Evolutionary conservation across 73 alveolate species (phyloP), one percentile per base, ranked within the genome.

Genomic region (Breviolum minutum): DNA sequence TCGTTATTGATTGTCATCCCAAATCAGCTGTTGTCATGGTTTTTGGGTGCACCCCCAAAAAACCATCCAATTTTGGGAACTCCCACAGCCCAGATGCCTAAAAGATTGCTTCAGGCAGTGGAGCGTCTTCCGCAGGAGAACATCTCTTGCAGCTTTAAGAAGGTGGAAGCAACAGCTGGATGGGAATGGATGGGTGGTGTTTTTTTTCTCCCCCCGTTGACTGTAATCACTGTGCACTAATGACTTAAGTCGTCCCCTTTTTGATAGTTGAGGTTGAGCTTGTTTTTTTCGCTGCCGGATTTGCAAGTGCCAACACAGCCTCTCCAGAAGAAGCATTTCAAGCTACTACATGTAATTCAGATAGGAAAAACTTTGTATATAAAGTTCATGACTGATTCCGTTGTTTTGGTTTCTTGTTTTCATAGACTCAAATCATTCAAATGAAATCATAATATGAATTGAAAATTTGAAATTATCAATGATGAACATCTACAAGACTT

Each of bases 131-230:
- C 95, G 70, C 20, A 13, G 60, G 95, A 88, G 71, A 88, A 88
- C 71, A 88, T 88, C 95, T 30, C 84, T 69, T 88, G 95, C 70
- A 68, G 86, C 85, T 88, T 88, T 68, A 66, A 48, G 60, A 88
- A 88, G 95, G 95, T 68, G 12, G 63, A 62, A 6, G 76, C 76
- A 13, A 6, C 81, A 0, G 0, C 32, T 12, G 81, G 40, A n/a
- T 6, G 40, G 13, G 80, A 8, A 30, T 16, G 8, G 14, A 26
- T 20, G 26, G 81, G 81, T 71, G 81, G 81, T 71, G 19, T 7
- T 12, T 71, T 11, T 16, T 13, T 66, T 13, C 48, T n/a, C n/a
- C n/a, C n/a, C n/a, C 30, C 12, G 81, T 71, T 71, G 81, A 30
- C 12, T 17, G 12, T 20, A n/a, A 71, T 12, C 40, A 20, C 10